Percentiles rank a stretch among this genome's conserved stretches.
These are phyloP conservation scores for Scenedesmus sp. DNA, from an alignment of 163 green algal genomes.

Conservation along the genomic window DNA sequence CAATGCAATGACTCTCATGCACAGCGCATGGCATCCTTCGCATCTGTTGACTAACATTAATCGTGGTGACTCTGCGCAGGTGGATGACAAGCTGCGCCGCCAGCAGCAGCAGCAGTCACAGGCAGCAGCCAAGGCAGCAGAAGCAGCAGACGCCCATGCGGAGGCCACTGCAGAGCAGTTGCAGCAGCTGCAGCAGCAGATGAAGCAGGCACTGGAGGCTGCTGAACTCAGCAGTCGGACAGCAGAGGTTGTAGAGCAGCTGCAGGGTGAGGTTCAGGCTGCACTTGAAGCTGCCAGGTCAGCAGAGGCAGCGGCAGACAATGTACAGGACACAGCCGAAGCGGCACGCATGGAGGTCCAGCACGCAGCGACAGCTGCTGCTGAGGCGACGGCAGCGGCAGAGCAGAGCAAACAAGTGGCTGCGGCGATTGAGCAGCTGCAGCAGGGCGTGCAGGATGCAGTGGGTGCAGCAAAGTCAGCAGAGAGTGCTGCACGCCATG, in stretches of 20 bases:
- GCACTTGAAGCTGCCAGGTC: not conserved
- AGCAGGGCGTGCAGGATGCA: slow-evolving; percentile 4
- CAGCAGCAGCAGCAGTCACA: slow-evolving; percentile 9
- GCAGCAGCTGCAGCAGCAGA: slow-evolving; percentile 3
- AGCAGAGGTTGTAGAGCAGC: not conserved
- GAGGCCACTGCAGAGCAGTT: not conserved
- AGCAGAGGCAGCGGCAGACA: slow-evolving; percentile 4
- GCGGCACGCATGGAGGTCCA: not conserved
- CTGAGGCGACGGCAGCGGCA: not conserved
- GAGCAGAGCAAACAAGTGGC: not conserved
- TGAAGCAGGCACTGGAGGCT: not conserved
- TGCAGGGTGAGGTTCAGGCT: not conserved
- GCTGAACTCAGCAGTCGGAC: not conserved
- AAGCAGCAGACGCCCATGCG: not conserved
- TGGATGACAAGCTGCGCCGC: slow-evolving; percentile 17
- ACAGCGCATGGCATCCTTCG: not conserved
- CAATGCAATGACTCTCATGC: not conserved
- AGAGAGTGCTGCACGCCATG: not conserved
- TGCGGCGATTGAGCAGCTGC: not conserved
- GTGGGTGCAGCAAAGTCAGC: slow-evolving; percentile 4
- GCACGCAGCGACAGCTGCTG: not conserved
- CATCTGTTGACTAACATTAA: too few species aligned
- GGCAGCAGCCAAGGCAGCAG: not conserved
- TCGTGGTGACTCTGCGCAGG: too few species aligned
- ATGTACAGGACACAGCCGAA: not conserved